A percentile compares a stretch with the other conserved stretches of the same genome.
These are phyloP conservation scores for Fusarium annulatum DNA, from an alignment of 2,329 filamentous ascomycete genomes.

Conservation along the genomic window DNA sequence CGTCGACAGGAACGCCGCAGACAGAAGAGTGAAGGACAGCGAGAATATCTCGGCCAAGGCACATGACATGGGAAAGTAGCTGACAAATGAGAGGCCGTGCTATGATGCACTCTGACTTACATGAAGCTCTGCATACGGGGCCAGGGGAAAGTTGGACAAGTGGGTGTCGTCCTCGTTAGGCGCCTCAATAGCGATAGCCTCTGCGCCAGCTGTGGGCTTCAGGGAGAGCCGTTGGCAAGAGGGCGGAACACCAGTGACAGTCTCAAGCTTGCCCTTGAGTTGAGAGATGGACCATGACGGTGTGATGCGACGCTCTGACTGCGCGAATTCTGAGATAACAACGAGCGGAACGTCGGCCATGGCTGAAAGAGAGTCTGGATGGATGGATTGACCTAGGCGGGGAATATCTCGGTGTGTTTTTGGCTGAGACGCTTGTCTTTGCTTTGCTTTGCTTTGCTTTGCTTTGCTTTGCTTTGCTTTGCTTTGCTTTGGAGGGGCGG, in stretches of 20 bases:
- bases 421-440: constrained; percentile 7
- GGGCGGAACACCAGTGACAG: constrained; percentile 91
- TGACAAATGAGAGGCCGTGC: constrained; percentile 22
- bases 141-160: constrained; percentile 73
- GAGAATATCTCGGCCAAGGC: constrained; percentile 19
- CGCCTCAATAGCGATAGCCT: constrained; percentile 73
- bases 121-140: constrained; percentile 81
- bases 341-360: constrained; percentile 81
- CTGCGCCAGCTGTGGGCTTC: constrained; percentile 65
- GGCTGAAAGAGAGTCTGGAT: constrained; percentile 34
- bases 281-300: constrained; percentile 90
- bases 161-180: constrained; percentile 77
- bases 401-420: constrained; percentile 22
- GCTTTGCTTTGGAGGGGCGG: constrained; percentile 29
- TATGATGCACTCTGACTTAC: constrained; percentile 67
- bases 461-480: background rate
- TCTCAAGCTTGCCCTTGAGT: constrained; percentile 88
- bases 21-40: background rate
- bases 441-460: background rate
- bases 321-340: constrained; percentile 79
- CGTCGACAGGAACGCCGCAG: background rate
- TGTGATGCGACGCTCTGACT: constrained; percentile 89
- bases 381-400: constrained; percentile 11
- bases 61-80: background rate
- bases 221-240: constrained; percentile 80